Base-by-base conservation (phyloP, 345 rosid species). In the Sisymbrium irio region DNA sequence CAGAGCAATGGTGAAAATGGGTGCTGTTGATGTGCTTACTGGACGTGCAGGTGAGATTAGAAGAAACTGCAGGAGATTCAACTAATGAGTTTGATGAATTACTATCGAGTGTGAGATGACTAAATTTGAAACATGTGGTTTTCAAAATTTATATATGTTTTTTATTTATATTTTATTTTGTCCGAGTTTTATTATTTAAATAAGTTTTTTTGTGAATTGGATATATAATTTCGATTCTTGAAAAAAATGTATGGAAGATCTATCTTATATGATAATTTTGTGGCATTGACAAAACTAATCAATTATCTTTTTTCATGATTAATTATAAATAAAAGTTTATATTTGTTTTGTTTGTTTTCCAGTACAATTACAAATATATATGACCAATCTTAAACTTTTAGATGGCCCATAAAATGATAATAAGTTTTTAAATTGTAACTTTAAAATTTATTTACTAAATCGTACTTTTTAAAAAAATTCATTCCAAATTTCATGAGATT, bases 1-100 rank as follows among this genome's bases (percentile, higher is more conserved):
- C 7, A 71, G 80, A 14, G 78, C 97, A 1, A 91, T 91, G 91
- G 78, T 81, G 35, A 93, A 93, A 77, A 87, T 93, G 96, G 90
- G 92, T 7, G 82, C 79, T 9, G 42, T 87, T 32, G 83, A 75
- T 19, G 92, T 89, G n/a, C 69, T 87, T 64, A 84, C 87, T 0
- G 97, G 91, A n/a, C 59, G 15, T 1, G 67, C 82, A 1, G 97
- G 98, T 14, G 84, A 93, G 69, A 81, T 91, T 41, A 81, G 96
- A 32, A 80, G 75, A 1, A 83, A 89, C 66, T 93, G 94, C 66
- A 79, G 88, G 67, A 82, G 83, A 20, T 67, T 80, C 47, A 88
- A 84, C 71, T 66, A 50, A 65, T 27, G 46, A 46, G 8, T 13
- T 41, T 63, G 36, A 51, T 45, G 7, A 33, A 18, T 45, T 32